Conservation (phyloP, 2,329 filamentous ascomycete species). For the Scytalidium lignicola region DNA sequence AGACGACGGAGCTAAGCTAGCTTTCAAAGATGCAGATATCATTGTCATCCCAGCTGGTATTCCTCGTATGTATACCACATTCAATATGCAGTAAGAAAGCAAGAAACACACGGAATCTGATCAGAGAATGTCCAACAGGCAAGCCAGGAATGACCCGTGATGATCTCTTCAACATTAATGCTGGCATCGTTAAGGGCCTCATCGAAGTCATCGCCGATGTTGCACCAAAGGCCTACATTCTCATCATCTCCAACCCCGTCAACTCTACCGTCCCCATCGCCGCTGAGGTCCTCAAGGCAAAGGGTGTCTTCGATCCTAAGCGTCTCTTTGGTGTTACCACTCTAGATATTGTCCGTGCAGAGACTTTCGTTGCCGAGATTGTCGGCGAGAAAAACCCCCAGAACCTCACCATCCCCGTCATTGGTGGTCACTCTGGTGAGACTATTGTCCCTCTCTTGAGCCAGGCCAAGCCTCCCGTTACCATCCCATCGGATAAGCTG, state of each 20-base stretch:
- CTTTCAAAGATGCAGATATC: slow-evolving; percentile 89
- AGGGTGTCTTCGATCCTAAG: slow-evolving; percentile 89
- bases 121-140: slow-evolving; percentile 49
- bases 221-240: slow-evolving; percentile 87
- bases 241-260: slow-evolving; percentile 98
- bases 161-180: slow-evolving; percentile 99
- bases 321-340: slow-evolving; percentile 98
- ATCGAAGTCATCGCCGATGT: slow-evolving; percentile 83
- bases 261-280: slow-evolving; percentile 98
- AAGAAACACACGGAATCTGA: slow-evolving; percentile 5
- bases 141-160: slow-evolving; percentile 99
- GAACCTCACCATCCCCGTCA: slow-evolving; percentile 81
- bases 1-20: slow-evolving; percentile 78
- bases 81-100: slow-evolving; percentile 5
- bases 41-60: slow-evolving; percentile 97
- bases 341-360: slow-evolving; percentile 94
- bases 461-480: slow-evolving; percentile 73
- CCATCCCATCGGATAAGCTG: slow-evolving; percentile 84
- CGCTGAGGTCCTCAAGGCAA: slow-evolving; percentile 91
- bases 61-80: slow-evolving; percentile 64
- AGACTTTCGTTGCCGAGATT: slow-evolving; percentile 90
- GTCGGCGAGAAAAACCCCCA: slow-evolving; percentile 76
- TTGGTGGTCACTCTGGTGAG: slow-evolving; percentile 96
- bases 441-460: slow-evolving; percentile 98
- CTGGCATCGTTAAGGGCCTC: slow-evolving; percentile 91